A percentile compares a stretch with the other conserved stretches of the same genome.
Evolutionary conservation across 2,329 filamentous ascomycete species (phyloP).

Genomic region (Aspergillus novoparasiticus): DNA sequence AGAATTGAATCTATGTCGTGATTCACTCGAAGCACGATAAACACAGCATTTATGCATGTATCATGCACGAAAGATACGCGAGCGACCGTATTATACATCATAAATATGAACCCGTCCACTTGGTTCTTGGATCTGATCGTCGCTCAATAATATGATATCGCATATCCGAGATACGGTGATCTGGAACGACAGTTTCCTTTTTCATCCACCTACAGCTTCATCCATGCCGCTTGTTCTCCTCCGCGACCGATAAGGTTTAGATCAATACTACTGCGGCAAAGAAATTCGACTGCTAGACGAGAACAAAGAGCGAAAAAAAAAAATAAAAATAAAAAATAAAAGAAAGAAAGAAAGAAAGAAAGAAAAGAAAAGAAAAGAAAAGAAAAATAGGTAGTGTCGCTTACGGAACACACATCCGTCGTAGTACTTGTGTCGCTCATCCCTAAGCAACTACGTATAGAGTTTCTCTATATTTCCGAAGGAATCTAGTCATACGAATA

Average conservation of each 20-base stretch:
- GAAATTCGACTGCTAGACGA: background rate
- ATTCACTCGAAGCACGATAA: background rate
- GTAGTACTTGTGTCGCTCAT: too few relatives aligned
- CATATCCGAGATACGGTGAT: conserved; percentile 2
- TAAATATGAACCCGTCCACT: conserved; percentile 4
- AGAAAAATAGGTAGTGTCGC: background rate
- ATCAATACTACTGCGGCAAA: conserved; percentile 1
- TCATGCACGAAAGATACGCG: background rate
- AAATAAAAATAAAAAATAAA: background rate
- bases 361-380: background rate
- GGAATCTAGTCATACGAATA: background rate
- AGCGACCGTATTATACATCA: background rate
- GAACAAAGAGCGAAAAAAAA: background rate
- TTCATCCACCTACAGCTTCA: conserved; percentile 2
- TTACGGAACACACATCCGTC: background rate
- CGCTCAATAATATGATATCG: conserved; percentile 7
- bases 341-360: background rate
- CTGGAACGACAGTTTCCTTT: background rate
- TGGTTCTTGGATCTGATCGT: conserved; percentile 16
- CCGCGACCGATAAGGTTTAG: conserved; percentile 13
- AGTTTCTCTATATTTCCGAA: background rate
- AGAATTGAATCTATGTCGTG: background rate
- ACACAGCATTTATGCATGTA: background rate
- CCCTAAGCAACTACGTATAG: too few relatives aligned
- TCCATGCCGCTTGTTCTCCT: background rate